Conservation (phyloP, 345 rosid species). For the Brassica juncea region DNA sequence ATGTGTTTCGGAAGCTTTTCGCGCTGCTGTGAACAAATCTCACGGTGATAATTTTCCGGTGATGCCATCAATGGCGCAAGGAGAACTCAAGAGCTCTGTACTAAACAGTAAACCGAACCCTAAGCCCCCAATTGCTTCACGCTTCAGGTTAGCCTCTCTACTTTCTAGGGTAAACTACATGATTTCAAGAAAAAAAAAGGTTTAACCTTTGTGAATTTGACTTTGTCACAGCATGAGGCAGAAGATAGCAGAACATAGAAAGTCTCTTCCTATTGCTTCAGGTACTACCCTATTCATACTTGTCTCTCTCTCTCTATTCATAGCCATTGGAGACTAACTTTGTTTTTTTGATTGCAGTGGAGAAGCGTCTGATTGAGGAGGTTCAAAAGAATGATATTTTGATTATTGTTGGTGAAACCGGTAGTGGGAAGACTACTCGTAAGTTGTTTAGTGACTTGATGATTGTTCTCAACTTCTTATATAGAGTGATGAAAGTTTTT, state of each 20-base stretch:
- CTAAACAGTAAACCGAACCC: slow-evolving; percentile 34
- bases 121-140: slow-evolving; percentile 36
- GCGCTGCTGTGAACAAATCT: too few relatives aligned
- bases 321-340: not conserved
- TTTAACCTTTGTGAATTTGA: slow-evolving; percentile 14
- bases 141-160: slow-evolving; percentile 39
- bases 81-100: slow-evolving; percentile 23
- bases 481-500: not conserved
- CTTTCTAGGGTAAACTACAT: not conserved
- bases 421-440: slow-evolving; percentile 98
- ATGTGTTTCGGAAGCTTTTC: not conserved
- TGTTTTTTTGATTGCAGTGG: slow-evolving; percentile 43
- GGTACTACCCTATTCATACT: slow-evolving; percentile 41
- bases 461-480: not conserved
- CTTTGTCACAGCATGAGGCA: slow-evolving; percentile 45
- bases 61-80: slow-evolving; percentile 56
- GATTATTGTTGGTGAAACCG: slow-evolving; percentile 95
- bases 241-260: slow-evolving; percentile 59
- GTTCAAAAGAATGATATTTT: slow-evolving; percentile 57
- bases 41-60: too few relatives aligned
- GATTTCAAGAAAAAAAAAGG: not conserved
- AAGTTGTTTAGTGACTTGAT: slow-evolving; percentile 17
- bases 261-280: slow-evolving; percentile 84
- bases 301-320: too few relatives aligned
- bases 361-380: slow-evolving; percentile 71